Base-by-base conservation (phyloP, 306 rosid species). In the Acmispon strigosus region DNA sequence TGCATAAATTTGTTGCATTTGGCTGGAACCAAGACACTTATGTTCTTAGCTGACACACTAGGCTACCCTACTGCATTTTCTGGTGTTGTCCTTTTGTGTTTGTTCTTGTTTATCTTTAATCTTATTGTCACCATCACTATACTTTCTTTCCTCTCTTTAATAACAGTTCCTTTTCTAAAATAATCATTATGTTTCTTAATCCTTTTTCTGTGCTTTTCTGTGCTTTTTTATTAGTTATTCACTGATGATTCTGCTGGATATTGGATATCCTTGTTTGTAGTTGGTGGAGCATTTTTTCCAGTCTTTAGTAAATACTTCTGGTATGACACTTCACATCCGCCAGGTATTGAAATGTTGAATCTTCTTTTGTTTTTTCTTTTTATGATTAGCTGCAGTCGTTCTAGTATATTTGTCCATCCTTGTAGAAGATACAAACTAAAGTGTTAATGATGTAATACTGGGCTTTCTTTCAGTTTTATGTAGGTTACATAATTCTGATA, bases 231-330 rank as follows among this genome's bases (percentile, higher is more conserved):
- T 16, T 62, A n/a, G 8, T 51, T 11, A 62, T 50, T 45, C 6
- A 24, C 15, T 65, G 57, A 69, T 49, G 10, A 50, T 39, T 13
- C 29, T 34, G 58, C 48, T 60, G 37, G 36, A 68, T 52, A 60
- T 37, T 60, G 37, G 36, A 68, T 52, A 60, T 37, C 67, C 57
- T 58, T 12, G 10, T 76, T 76, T 63, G 53, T 73, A 93, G 98
- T 76, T 93, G 87, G 98, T 93, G 90, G 94, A 93, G 79, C 98
- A 93, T 79, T 90, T 93, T 78, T 88, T 93, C 89, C 97, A 93
- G 85, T 93, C 98, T 14, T 49, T 90, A 76, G 97, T 90, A 82
- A 93, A 93, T 84, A 93, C 90, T 12, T 94, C 98, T 70, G 98
- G 97, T 16, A 84, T 94, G 99, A 94, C 99, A 17, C 97, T 94